Conservation (phyloP, 768 basidiomycete species). For the Lactarius hengduanensis region DNA sequence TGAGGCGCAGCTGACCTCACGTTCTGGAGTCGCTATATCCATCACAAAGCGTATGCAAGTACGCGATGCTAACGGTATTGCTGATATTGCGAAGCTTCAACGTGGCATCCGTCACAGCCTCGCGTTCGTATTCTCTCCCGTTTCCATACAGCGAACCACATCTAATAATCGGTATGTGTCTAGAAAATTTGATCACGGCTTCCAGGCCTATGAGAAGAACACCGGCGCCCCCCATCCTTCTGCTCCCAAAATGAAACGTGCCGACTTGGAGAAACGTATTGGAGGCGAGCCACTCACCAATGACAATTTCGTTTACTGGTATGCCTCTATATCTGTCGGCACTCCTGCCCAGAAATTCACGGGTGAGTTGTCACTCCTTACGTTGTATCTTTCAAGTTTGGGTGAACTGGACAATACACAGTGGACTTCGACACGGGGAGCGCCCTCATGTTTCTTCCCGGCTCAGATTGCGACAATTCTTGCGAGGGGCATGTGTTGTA, state of each 20-base stretch:
- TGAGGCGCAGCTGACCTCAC: background rate
- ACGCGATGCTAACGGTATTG: no score
- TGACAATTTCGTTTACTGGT: background rate
- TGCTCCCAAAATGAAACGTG: background rate
- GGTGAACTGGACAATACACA: background rate
- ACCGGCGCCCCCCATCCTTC: background rate
- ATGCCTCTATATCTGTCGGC: conserved; percentile 16
- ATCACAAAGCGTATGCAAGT: conserved; percentile 4
- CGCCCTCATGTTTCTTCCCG: conserved; percentile 38
- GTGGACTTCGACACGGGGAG: conserved; percentile 42
- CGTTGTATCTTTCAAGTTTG: no score
- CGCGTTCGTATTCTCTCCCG: background rate
- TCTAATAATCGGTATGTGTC: no score
- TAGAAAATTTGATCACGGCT: conserved; percentile 12
- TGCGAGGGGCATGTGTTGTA: conserved; percentile 31
- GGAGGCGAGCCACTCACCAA: conserved; percentile 2
- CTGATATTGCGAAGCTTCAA: background rate
- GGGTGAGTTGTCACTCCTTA: background rate
- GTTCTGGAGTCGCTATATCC: background rate
- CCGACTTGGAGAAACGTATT: background rate
- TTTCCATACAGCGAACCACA: background rate
- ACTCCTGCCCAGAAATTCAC: conserved; percentile 17
- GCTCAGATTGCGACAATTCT: conserved; percentile 31
- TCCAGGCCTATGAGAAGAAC: conserved; percentile 7
- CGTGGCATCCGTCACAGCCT: background rate